Evolutionary conservation across 2,329 filamentous ascomycete species (phyloP).

Genomic region (Penicillium corylophilum): DNA sequence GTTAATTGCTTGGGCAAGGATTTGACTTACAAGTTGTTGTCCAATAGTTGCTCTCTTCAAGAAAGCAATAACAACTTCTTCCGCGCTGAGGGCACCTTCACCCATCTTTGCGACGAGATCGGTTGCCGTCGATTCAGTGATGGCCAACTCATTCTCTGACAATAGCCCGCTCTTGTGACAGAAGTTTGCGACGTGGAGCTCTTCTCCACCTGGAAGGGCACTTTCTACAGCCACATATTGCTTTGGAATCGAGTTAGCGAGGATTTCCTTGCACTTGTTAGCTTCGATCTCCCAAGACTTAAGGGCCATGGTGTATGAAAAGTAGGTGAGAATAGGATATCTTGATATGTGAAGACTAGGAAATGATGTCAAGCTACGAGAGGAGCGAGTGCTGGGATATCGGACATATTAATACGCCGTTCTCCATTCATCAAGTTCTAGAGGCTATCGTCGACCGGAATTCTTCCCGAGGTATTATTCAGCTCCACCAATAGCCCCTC

Average conservation of each 20-base stretch:
- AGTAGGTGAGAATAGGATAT: neutral
- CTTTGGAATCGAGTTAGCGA: neutral
- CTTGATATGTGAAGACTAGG: neutral
- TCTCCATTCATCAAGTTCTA: neutral
- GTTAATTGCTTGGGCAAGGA: neutral
- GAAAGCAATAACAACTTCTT: constrained; percentile 5
- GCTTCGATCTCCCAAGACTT: neutral
- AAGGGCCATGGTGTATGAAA: neutral
- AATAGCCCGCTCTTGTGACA: neutral
- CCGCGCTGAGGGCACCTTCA: constrained; percentile 1
- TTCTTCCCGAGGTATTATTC: neutral
- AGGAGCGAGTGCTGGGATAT: neutral
- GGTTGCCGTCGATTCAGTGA: neutral
- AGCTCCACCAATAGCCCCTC: neutral
- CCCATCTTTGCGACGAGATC: constrained; percentile 1
- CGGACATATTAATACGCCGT: neutral
- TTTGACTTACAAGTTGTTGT: constrained; percentile 7
- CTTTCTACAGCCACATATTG: neutral
- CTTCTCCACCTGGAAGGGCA: neutral
- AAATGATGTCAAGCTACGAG: neutral
- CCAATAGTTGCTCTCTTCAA: constrained; percentile 8
- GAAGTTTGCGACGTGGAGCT: neutral
- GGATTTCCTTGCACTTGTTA: neutral
- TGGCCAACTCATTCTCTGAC: neutral
- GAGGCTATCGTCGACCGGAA: neutral